A percentile compares a stretch with the other conserved stretches of the same genome.
Evolutionary conservation across 2,329 filamentous ascomycete species (phyloP).

Genomic region (Arthrinium puccinioides): DNA sequence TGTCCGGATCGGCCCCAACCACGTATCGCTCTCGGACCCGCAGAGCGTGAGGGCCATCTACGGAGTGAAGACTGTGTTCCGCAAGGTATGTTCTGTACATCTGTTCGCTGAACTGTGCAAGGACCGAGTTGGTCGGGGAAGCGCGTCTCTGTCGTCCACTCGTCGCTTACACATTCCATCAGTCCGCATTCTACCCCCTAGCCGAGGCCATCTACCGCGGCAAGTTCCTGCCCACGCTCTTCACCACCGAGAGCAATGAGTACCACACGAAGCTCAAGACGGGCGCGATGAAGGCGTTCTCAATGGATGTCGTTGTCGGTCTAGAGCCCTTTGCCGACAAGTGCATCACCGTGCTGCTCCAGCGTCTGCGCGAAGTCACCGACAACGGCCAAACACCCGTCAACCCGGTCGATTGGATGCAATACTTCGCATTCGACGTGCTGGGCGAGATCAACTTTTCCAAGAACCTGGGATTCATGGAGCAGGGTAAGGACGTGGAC

Average conservation of each 20-base stretch:
- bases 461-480: background rate
- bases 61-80: background rate
- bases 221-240: conserved; percentile 4
- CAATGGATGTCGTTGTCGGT: conserved; percentile 3
- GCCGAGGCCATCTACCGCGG: conserved; percentile 2
- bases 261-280: conserved; percentile 6
- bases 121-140: background rate
- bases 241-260: conserved; percentile 3
- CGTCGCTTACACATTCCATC: background rate
- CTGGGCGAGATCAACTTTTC: conserved; percentile 3
- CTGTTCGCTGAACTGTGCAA: background rate
- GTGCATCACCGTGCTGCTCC: conserved; percentile 1
- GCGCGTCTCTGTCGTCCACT: background rate
- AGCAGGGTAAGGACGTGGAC: conserved; percentile 1
- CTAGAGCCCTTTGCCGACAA: conserved; percentile 5
- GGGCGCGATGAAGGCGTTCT: conserved; percentile 3
- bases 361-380: background rate
- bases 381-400: background rate
- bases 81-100: background rate
- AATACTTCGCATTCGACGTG: conserved; percentile 5
- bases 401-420: conserved; percentile 1
- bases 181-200: conserved; percentile 4
- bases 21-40: conserved; percentile 17
- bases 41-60: background rate
- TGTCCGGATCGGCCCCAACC: conserved; percentile 31